Conservation (phyloP, 331 rosid genomes). For the Rosa hybrid region DNA sequence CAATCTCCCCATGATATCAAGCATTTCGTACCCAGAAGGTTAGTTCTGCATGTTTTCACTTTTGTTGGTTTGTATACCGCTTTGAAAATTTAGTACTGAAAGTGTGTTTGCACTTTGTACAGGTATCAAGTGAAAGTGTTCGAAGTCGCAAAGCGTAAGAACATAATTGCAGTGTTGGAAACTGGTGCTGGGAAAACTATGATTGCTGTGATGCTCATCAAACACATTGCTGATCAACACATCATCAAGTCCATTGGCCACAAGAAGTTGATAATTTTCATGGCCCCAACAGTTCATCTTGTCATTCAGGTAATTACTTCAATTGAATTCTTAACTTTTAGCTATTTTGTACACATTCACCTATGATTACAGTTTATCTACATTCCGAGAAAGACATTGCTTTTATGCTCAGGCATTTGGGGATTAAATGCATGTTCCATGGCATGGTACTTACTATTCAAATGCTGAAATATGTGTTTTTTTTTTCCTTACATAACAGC, state of each 20-base stretch:
- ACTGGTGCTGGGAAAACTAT: conserved; percentile 87
- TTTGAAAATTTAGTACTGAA: neutral
- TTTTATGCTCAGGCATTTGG: neutral
- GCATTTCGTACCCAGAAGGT: conserved; percentile 52
- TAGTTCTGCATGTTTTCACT: neutral
- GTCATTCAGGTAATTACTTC: conserved; percentile 61
- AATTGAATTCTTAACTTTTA: neutral
- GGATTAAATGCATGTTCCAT: neutral
- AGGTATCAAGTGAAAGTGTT: conserved; percentile 75
- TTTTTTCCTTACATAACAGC: conserved; percentile 48
- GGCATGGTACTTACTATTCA: neutral
- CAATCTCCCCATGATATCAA: conserved; percentile 1
- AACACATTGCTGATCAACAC: conserved; percentile 40
- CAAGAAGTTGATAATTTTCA: conserved; percentile 59
- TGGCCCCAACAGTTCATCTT: conserved; percentile 95
- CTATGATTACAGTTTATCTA: neutral
- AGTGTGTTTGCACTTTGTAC: neutral
- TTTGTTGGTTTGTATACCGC: neutral
- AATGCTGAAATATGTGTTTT: conserved; percentile 15
- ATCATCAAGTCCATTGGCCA: conserved; percentile 35
- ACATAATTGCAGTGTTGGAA: conserved; percentile 81
- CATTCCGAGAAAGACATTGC: neutral
- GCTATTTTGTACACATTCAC: conserved; percentile 11
- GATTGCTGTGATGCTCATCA: conserved; percentile 84
- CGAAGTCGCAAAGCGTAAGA: conserved; percentile 63